phyloP scores from a whole-genome alignment of 2,329 filamentous ascomycete species.

The Pleurostoma richardsiae region DNA sequence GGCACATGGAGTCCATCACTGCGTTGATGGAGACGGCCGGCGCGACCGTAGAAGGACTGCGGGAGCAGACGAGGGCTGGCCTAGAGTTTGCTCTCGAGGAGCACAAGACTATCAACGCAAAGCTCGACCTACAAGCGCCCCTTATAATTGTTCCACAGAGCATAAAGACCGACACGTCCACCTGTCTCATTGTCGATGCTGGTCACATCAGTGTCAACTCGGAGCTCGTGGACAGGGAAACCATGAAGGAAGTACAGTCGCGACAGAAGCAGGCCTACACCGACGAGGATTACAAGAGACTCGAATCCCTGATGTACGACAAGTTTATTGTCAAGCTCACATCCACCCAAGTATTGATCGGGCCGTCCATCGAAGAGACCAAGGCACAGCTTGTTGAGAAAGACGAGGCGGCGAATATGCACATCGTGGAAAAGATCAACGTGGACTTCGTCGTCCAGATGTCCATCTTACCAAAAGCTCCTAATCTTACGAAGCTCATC shows the following conservation, averaged over 20 bases:
- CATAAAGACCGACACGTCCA: conserved; percentile 73
- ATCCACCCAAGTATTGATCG: conserved; percentile 92
- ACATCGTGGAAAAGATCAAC: conserved; percentile 95
- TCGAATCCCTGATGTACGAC: conserved; percentile 96
- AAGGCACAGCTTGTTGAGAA: conserved; percentile 71
- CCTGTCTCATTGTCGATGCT: conserved; percentile 91
- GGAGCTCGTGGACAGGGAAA: conserved; percentile 87
- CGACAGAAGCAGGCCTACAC: conserved; percentile 87
- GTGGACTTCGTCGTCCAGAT: conserved; percentile 95
- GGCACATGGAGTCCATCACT: conserved; percentile 97
- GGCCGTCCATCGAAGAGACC: conserved; percentile 85
- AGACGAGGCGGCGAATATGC: conserved; percentile 66
- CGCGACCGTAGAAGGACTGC: conserved; percentile 88
- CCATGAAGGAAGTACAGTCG: conserved; percentile 80
- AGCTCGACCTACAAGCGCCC: conserved; percentile 90
- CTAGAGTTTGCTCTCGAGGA: conserved; percentile 95
- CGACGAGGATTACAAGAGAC: conserved; percentile 78
- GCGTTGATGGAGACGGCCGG: conserved; percentile 94
- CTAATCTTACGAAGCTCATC: conserved; percentile 86
- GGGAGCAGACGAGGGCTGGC: conserved; percentile 92
- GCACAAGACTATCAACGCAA: conserved; percentile 96
- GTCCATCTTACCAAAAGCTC: conserved; percentile 93
- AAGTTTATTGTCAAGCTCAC: conserved; percentile 90
- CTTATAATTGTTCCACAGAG: conserved; percentile 95
- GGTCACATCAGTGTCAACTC: conserved; percentile 94